A percentile compares a stretch with the other conserved stretches of the same genome.
These are phyloP conservation scores for Mrakia hoshinonis DNA, from an alignment of 768 basidiomycete genomes.

Conservation along the genomic window DNA sequence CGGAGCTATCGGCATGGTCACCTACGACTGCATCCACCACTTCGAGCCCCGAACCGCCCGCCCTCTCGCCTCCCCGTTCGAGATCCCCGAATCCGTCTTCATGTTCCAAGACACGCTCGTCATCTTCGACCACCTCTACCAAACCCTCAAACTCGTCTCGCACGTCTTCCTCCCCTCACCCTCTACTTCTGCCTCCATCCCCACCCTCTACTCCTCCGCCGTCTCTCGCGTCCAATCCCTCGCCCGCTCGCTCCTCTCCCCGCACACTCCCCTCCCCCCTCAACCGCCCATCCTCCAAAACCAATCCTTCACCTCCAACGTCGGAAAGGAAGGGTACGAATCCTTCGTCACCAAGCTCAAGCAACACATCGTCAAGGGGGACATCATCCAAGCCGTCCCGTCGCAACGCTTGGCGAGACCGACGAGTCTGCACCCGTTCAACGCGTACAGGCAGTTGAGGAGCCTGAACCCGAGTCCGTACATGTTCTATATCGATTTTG, in stretches of 20 bases:
- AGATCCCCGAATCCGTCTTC: slow-evolving; percentile 91
- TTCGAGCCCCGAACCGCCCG: slow-evolving; percentile 85
- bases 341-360: slow-evolving; percentile 82
- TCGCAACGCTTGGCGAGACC: slow-evolving; percentile 80
- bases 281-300: slow-evolving; percentile 42
- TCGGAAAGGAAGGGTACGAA: slow-evolving; percentile 88
- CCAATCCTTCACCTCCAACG: slow-evolving; percentile 68
- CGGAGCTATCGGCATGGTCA: slow-evolving; percentile 93
- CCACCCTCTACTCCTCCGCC: slow-evolving; percentile 81
- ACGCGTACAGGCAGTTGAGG: slow-evolving; percentile 85
- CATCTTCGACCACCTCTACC: slow-evolving; percentile 94
- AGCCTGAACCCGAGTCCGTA: slow-evolving; percentile 96
- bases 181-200: slow-evolving; percentile 47
- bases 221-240: slow-evolving; percentile 70
- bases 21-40: slow-evolving; percentile 91
- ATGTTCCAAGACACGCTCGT: slow-evolving; percentile 94
- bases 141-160: slow-evolving; percentile 88
- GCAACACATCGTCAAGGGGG: slow-evolving; percentile 87
- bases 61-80: slow-evolving; percentile 63
- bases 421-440: slow-evolving; percentile 88
- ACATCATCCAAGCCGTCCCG: slow-evolving; percentile 98
- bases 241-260: slow-evolving; percentile 54
- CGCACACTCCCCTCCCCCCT: slow-evolving; percentile 48
- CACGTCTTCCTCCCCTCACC: slow-evolving; percentile 67
- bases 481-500: slow-evolving; percentile 96